Evolutionary conservation across 768 basidiomycete genomes (phyloP).

Genomic region (Termitomyces sp.): DNA sequence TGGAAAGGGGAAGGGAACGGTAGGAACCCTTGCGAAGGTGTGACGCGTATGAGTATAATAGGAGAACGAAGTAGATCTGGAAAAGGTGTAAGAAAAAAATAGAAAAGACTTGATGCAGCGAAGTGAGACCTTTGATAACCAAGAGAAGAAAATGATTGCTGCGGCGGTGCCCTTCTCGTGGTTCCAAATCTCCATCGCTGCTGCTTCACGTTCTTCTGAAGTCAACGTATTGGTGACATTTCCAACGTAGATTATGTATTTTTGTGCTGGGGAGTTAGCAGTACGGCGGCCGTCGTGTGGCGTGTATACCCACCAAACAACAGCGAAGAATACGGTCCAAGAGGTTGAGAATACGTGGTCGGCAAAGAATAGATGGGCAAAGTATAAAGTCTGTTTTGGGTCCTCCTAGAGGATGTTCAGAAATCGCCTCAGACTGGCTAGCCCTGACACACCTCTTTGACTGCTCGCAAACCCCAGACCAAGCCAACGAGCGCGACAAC

Average conservation of each 20-base stretch:
- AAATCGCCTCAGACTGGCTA: constrained; percentile 12
- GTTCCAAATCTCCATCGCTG: constrained; percentile 85
- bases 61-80: constrained; percentile 89
- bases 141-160: constrained; percentile 74
- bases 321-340: constrained; percentile 91
- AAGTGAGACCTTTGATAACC: constrained; percentile 74
- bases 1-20: constrained; percentile 66
- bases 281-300: constrained; percentile 86
- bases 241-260: constrained; percentile 71
- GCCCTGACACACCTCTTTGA: constrained; percentile 67
- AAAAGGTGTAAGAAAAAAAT: constrained; percentile 2
- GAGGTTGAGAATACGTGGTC: constrained; percentile 89
- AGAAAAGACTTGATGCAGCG: constrained; percentile 17
- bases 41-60: constrained; percentile 90
- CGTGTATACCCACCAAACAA: constrained; percentile 87
- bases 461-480: constrained; percentile 84
- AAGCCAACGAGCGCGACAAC: constrained; percentile 75
- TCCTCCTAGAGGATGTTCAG: constrained; percentile 67
- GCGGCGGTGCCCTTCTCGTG: constrained; percentile 83
- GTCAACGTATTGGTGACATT: constrained; percentile 53
- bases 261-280: constrained; percentile 84
- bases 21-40: constrained; percentile 93
- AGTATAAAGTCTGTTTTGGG: constrained; percentile 76
- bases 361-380: constrained; percentile 88
- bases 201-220: constrained; percentile 59